Evolutionary conservation across 2,329 filamentous ascomycete genomes (phyloP), one percentile per base, ranked within the genome.

Genomic region (Triangularia setosa): DNA sequence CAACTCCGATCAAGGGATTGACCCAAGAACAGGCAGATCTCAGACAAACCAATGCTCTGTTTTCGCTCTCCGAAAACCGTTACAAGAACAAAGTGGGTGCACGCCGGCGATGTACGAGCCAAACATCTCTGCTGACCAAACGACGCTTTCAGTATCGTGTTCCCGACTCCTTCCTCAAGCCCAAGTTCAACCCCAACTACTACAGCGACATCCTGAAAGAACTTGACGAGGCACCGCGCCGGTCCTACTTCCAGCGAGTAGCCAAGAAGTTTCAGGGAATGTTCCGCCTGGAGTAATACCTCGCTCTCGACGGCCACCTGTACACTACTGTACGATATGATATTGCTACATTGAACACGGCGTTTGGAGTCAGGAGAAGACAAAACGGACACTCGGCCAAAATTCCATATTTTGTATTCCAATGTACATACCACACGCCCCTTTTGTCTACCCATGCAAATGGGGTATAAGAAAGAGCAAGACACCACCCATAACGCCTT

Each of bases 121-220:
- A 21, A 58, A n/a, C 21, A 14, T 25, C 12, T 8, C 18, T 21
- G 61, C 33, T 60, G 16, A 58, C 44, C 48, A n/a, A 27, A 12
- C 9, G 12, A 21, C 18, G 33, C 25, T 16, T 40, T 23, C 63
- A 82, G 80, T 83, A 84, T 69, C 78, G 77, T 21, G 72, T 82
- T 12, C 80, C 75, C n/a, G 81, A 82, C 48, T 75, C 76, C 3
- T 75, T 89, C 53, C 76, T 89, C 64, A 75, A 79, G 61, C 87
- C 88, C 14, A 81, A 80, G 73, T 87, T 85, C 71, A 86, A 89
- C 68, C 87, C 87, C 40, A 84, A 81, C 0, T 88, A 90, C 73
- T 90, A 88, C 71, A 74, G 78, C 21, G 84, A 88, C 68, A 74
- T 90, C 28, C 73, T 89, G 0, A 79, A 77, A 61, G 88, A 90